phyloP scores from a whole-genome alignment of 2,329 filamentous ascomycete genomes.

The Verticillium isaacii region DNA sequence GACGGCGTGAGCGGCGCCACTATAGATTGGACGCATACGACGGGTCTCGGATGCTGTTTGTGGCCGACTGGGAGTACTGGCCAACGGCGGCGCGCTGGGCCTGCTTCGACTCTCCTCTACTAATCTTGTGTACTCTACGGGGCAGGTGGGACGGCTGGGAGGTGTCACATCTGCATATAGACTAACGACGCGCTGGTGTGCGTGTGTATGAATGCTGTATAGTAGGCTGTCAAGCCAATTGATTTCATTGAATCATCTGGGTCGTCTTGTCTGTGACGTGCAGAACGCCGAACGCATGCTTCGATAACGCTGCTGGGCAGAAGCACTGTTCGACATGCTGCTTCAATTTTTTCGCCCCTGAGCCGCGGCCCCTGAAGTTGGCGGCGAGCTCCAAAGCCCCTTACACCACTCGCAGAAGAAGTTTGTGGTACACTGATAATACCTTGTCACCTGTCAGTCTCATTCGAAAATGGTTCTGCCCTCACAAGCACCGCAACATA shows the following conservation, averaged over 20 bases:
- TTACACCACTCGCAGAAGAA: slow-evolving; percentile 20
- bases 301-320: too few species aligned
- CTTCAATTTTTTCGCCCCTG: background rate
- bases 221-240: slow-evolving; percentile 11
- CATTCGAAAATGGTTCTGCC: background rate
- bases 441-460: slow-evolving; percentile 18
- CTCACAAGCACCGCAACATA: slow-evolving; percentile 11
- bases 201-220: slow-evolving; percentile 13
- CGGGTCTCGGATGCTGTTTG: background rate
- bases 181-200: slow-evolving; percentile 7
- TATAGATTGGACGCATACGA: background rate
- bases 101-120: slow-evolving; percentile 1
- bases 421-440: slow-evolving; percentile 29
- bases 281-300: too few species aligned
- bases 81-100: background rate
- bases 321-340: background rate
- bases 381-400: background rate
- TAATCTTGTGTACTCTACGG: slow-evolving; percentile 12
- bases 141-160: slow-evolving; percentile 3
- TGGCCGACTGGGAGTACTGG: background rate
- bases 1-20: slow-evolving; percentile 4
- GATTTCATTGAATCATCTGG: background rate
- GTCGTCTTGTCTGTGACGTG: background rate
- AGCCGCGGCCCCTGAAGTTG: background rate
- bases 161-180: slow-evolving; percentile 10